Conservation (phyloP, 192 early-diverging fungal species). For the Podila verticillata region DNA sequence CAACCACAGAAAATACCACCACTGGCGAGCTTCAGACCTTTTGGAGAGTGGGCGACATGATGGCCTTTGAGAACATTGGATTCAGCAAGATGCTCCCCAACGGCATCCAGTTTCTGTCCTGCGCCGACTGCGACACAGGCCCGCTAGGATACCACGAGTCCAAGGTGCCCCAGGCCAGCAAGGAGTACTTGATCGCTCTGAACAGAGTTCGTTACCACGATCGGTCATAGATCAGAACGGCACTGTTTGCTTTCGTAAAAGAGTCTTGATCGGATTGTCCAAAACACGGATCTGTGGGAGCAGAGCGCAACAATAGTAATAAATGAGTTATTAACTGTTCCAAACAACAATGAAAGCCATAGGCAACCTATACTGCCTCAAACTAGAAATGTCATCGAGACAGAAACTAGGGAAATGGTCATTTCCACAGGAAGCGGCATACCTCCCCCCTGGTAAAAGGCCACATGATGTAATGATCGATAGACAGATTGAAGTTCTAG, state of each 20-base stretch:
- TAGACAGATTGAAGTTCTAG: too few species aligned
- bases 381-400: too few species aligned
- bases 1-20: neutral
- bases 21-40: constrained; percentile 51
- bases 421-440: too few species aligned
- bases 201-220: constrained; percentile 68
- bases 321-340: too few species aligned
- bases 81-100: constrained; percentile 67
- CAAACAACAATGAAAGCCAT: too few species aligned
- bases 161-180: constrained; percentile 7
- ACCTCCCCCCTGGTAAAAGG: too few species aligned
- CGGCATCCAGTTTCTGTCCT: constrained; percentile 73
- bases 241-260: neutral
- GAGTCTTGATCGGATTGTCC: too few species aligned
- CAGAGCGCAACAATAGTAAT: too few species aligned
- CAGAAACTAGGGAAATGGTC: too few species aligned
- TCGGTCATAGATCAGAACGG: constrained; percentile 1
- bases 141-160: constrained; percentile 79
- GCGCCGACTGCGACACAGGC: constrained; percentile 79
- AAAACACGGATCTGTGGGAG: too few species aligned
- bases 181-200: constrained; percentile 70
- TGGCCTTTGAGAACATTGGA: constrained; percentile 83
- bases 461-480: too few species aligned
- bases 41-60: constrained; percentile 71
- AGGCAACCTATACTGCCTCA: too few species aligned